Percentiles rank a stretch among this genome's conserved stretches.
phyloP scores from a whole-genome alignment of 2,329 filamentous ascomycete genomes.

The Fusarium brachygibbosum region DNA sequence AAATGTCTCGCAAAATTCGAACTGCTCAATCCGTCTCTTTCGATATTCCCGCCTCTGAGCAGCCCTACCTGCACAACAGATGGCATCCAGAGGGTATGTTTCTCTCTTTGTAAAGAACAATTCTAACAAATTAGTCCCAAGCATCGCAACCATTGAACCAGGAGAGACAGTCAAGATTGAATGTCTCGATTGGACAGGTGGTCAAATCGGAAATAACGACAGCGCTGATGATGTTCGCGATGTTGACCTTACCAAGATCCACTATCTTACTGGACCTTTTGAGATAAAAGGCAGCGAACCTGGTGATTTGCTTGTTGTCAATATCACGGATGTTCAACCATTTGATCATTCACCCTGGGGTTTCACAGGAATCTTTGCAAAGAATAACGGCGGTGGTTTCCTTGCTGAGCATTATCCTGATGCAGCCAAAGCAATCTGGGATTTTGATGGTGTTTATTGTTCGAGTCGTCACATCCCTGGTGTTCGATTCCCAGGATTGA shows the following conservation, averaged over 20 bases:
- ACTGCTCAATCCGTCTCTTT: slow-evolving; percentile 47
- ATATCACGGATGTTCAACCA: slow-evolving; percentile 94
- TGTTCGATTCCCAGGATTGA: slow-evolving; percentile 88
- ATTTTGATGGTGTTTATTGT: slow-evolving; percentile 75
- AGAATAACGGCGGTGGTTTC: slow-evolving; percentile 88
- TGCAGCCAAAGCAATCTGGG: slow-evolving; percentile 73
- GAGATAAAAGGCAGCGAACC: slow-evolving; percentile 87
- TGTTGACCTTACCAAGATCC: slow-evolving; percentile 85
- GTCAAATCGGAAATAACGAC: slow-evolving; percentile 91
- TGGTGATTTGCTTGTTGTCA: slow-evolving; percentile 86
- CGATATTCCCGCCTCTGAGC: slow-evolving; percentile 47
- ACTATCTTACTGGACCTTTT: slow-evolving; percentile 92
- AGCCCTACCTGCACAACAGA: slow-evolving; percentile 69
- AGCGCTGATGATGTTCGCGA: slow-evolving; percentile 89
- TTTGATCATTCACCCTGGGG: slow-evolving; percentile 90
- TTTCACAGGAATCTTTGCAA: slow-evolving; percentile 86
- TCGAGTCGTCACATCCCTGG: slow-evolving; percentile 88
- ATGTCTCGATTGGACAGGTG: slow-evolving; percentile 87
- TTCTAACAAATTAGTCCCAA: slow-evolving; percentile 72
- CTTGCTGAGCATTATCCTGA: slow-evolving; percentile 88
- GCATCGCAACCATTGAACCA: slow-evolving; percentile 78
- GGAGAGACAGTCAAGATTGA: slow-evolving; percentile 94
- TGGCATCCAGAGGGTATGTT: slow-evolving; percentile 90
- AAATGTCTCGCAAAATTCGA: slow-evolving; percentile 46
- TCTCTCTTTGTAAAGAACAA: no score